Conservation (phyloP, 2,329 filamentous ascomycete genomes). For the Alternaria brassicae region DNA sequence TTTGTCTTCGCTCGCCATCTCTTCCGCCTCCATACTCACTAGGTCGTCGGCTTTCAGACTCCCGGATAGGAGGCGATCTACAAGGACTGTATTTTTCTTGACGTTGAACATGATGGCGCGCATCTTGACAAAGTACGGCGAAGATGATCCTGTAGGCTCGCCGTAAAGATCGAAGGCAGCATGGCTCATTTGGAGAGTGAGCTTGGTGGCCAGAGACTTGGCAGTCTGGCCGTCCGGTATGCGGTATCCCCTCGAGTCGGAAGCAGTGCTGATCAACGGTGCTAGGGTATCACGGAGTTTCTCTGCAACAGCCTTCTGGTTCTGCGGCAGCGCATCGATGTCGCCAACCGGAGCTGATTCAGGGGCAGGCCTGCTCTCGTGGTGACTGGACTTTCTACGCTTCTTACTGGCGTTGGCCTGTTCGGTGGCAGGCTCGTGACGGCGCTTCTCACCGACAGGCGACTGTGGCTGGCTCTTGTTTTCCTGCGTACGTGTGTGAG, state of each 20-base stretch:
- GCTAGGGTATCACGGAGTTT: constrained; percentile 74
- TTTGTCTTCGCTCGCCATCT: constrained; percentile 90
- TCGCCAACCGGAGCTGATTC: constrained; percentile 21
- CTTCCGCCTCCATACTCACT: constrained; percentile 85
- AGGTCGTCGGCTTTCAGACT: constrained; percentile 76
- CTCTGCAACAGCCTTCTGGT: constrained; percentile 73
- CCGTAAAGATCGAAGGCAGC: constrained; percentile 64
- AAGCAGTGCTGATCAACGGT: constrained; percentile 69
- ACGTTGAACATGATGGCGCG: constrained; percentile 84
- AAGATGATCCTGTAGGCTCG: constrained; percentile 53
- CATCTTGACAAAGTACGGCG: constrained; percentile 68
- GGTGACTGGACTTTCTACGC: constrained; percentile 48
- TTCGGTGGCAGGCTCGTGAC: constrained; percentile 41
- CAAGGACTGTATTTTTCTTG: constrained; percentile 83
- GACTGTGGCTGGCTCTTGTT: constrained; percentile 44
- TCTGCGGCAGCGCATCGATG: constrained; percentile 61
- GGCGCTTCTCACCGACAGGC: constrained; percentile 48
- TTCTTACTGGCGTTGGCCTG: constrained; percentile 45
- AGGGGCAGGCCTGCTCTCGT: constrained; percentile 32
- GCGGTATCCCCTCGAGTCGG: constrained; percentile 69
- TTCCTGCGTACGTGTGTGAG: constrained; percentile 26
- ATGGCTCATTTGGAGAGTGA: constrained; percentile 82
- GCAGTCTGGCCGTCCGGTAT: constrained; percentile 69
- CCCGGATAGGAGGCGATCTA: constrained; percentile 75
- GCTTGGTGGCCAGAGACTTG: constrained; percentile 70